Percentiles rank a stretch among this genome's conserved stretches.
Evolutionary conservation across 192 early-diverging fungal genomes (phyloP).

Genomic region (Podochytrium sp.): DNA sequence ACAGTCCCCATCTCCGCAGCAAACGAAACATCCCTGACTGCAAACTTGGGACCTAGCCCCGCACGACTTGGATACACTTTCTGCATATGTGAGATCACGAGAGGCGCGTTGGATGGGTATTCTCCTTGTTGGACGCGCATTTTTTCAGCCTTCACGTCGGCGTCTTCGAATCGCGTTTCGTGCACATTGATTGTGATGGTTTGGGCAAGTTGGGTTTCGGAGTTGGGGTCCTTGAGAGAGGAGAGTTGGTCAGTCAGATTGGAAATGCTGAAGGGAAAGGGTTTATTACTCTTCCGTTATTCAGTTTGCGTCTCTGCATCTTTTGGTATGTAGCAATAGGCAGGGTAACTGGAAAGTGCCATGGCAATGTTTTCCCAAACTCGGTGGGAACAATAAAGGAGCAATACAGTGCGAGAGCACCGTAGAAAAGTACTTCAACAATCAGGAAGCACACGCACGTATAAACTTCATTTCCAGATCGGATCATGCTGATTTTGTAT

Average conservation of each 20-base stretch:
- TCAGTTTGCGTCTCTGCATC: conserved; percentile 18
- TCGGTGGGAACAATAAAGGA: conserved; percentile 63
- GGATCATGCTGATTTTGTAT: conserved; percentile 60
- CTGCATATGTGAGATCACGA: conserved; percentile 68
- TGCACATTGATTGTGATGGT: neutral
- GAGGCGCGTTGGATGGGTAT: conserved; percentile 49
- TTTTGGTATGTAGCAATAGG: conserved; percentile 38
- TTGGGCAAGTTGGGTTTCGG: conserved; percentile 51
- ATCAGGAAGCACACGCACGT: conserved; percentile 58
- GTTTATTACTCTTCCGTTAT: conserved; percentile 28
- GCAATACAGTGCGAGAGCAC: conserved; percentile 43
- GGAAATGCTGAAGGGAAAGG: neutral
- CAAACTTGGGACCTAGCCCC: conserved; percentile 56
- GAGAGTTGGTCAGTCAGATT: neutral
- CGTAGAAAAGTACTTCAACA: conserved; percentile 50
- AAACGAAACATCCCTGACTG: conserved; percentile 70
- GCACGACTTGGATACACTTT: conserved; percentile 59
- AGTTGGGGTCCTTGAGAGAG: conserved; percentile 51
- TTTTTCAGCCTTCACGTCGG: conserved; percentile 67
- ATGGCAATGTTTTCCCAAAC: conserved; percentile 65
- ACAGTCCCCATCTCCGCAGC: conserved; percentile 61
- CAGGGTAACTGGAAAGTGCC: conserved; percentile 62
- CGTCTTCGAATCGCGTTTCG: conserved; percentile 53
- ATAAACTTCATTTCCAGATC: conserved; percentile 58
- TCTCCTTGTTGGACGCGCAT: conserved; percentile 48